phyloP scores from a whole-genome alignment of 306 rosid species.

The Cajanus cajan region DNA sequence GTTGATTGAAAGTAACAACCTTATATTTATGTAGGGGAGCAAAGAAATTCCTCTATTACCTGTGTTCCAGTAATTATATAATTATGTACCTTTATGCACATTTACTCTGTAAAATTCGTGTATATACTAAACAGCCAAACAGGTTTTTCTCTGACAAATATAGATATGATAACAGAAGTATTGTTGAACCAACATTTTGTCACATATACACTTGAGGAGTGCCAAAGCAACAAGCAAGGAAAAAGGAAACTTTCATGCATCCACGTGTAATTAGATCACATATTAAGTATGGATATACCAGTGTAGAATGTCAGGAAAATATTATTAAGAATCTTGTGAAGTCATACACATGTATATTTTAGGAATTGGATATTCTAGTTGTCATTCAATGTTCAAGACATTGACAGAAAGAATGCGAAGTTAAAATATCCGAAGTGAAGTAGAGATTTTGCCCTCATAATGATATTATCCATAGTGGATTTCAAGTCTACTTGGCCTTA shows the following conservation, averaged over 20 bases:
- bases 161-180: background rate
- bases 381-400: background rate
- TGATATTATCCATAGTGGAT: background rate
- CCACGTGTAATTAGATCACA: background rate
- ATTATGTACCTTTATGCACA: background rate
- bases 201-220: background rate
- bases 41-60: background rate
- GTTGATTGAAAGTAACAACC: slow-evolving; percentile 2
- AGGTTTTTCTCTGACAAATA: background rate
- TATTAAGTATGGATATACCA: background rate
- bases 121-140: background rate
- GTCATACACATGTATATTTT: background rate
- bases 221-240: background rate
- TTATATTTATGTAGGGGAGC: slow-evolving; percentile 3
- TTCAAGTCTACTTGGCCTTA: background rate
- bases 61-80: background rate
- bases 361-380: background rate
- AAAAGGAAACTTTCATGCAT: background rate
- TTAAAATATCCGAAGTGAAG: background rate
- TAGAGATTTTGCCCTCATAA: background rate
- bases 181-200: background rate
- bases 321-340: background rate
- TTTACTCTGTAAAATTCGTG: slow-evolving; percentile 10
- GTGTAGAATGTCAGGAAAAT: background rate
- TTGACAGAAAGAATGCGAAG: background rate